phyloP scores from a whole-genome alignment of 1,139 yeast genomes.

The Diutina pseudorugosa region DNA sequence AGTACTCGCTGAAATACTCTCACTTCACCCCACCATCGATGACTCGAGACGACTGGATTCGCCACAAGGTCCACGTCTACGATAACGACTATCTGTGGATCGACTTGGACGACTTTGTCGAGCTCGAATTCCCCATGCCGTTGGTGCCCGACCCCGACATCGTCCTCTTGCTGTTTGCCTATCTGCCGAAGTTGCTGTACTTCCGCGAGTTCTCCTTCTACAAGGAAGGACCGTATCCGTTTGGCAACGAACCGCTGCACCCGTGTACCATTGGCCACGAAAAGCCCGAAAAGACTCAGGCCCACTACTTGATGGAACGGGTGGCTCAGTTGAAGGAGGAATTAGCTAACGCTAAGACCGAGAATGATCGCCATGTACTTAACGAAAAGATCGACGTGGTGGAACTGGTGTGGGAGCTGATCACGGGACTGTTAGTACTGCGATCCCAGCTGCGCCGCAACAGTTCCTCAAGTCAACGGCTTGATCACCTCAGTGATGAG shows the following conservation, averaged over 20 bases:
- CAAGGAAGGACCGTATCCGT: slow-evolving; percentile 44
- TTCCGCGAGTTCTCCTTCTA: slow-evolving; percentile 46
- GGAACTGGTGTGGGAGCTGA: slow-evolving; percentile 3
- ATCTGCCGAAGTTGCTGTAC: slow-evolving; percentile 68
- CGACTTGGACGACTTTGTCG: slow-evolving; percentile 72
- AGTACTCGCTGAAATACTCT: not conserved
- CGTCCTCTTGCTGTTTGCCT: slow-evolving; percentile 50
- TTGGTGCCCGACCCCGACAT: slow-evolving; percentile 37
- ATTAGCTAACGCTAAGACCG: slow-evolving; percentile 14
- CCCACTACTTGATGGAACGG: slow-evolving; percentile 20
- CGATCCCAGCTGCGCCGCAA: not conserved
- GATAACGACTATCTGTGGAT: slow-evolving; percentile 57
- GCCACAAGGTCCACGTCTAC: slow-evolving; percentile 16
- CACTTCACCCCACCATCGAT: not conserved
- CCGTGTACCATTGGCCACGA: slow-evolving; percentile 45
- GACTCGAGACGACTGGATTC: not conserved
- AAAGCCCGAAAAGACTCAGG: not conserved
- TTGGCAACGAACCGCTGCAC: slow-evolving; percentile 60
- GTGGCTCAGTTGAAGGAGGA: slow-evolving; percentile 32
- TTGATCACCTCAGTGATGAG: not conserved
- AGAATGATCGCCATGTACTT: not conserved
- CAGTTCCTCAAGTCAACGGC: not conserved
- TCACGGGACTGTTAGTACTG: not conserved
- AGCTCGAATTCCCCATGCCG: slow-evolving; percentile 32
- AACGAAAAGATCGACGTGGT: not conserved